Evolutionary conservation across 2,329 filamentous ascomycete species (phyloP).

Genomic region (Xylaria sp.): DNA sequence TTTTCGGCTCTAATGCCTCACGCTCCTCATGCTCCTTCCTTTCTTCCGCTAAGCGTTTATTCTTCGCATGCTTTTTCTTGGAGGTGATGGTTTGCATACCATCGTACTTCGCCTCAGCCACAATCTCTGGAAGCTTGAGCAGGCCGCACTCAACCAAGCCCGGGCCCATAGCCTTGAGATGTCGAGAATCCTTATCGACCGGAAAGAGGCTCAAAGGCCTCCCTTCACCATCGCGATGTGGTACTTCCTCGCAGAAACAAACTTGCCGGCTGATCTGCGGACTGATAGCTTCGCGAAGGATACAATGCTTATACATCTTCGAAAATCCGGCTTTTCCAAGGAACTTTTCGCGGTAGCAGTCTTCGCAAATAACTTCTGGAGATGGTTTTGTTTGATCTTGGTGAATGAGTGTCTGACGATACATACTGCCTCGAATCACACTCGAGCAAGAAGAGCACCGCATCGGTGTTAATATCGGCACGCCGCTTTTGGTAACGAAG

Average conservation of each 20-base stretch:
- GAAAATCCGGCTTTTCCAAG: not conserved
- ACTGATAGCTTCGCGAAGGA: slow-evolving; percentile 14
- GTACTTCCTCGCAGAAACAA: slow-evolving; percentile 17
- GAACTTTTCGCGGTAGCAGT: slow-evolving; percentile 20
- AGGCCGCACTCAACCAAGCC: slow-evolving; percentile 18
- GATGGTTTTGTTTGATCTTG: not conserved
- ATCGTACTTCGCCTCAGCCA: slow-evolving; percentile 21
- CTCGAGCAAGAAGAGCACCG: slow-evolving; percentile 18
- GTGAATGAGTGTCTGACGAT: not conserved
- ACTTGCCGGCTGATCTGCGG: slow-evolving; percentile 16
- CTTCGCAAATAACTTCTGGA: slow-evolving; percentile 7
- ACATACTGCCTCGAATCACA: slow-evolving; percentile 22
- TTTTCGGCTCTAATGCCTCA: slow-evolving; percentile 3
- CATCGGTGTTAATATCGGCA: slow-evolving; percentile 9
- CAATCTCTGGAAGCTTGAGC: slow-evolving; percentile 18
- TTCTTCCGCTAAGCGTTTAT: slow-evolving; percentile 6
- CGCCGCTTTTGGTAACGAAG: slow-evolving; percentile 14
- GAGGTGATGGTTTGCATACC: slow-evolving; percentile 20
- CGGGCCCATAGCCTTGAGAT: slow-evolving; percentile 8
- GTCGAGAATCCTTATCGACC: slow-evolving; percentile 1
- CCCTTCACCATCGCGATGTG: slow-evolving; percentile 8
- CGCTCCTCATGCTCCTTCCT: not conserved
- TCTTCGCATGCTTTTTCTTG: slow-evolving; percentile 6
- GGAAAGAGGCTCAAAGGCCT: slow-evolving; percentile 17
- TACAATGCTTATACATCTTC: slow-evolving; percentile 20